phyloP scores from a whole-genome alignment of 2,329 filamentous ascomycete species.

The Ceratocystis alfenasii region DNA sequence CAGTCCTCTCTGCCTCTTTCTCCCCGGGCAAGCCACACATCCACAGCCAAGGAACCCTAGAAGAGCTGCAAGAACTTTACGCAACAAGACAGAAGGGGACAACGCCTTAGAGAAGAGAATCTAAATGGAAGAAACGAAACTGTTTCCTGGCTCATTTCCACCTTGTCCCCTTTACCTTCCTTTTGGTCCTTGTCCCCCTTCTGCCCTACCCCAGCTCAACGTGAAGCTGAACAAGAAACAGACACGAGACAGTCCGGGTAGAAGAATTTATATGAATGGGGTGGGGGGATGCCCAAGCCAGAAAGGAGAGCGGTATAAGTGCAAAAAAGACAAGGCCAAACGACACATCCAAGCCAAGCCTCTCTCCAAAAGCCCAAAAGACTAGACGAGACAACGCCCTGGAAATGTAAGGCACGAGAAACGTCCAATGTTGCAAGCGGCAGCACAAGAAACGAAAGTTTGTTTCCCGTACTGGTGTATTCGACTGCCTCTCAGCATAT shows the following conservation, averaged over 20 bases:
- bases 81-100: not conserved
- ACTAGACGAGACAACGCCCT: not conserved
- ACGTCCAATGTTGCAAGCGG: not conserved
- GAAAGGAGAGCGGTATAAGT: not conserved
- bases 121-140: not conserved
- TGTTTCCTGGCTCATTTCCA: slow-evolving; percentile 6
- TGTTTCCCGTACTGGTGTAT: no score
- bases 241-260: slow-evolving; percentile 2
- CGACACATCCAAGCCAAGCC: not conserved
- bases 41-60: not conserved
- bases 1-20: no score
- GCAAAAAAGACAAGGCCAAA: not conserved
- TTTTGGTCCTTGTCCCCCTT: not conserved
- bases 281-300: not conserved
- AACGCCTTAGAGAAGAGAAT: not conserved
- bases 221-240: slow-evolving; percentile 8
- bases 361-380: not conserved
- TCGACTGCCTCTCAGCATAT: no score
- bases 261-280: not conserved
- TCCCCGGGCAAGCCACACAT: not conserved
- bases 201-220: not conserved
- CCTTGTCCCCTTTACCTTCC: not conserved
- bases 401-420: not conserved
- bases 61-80: not conserved
- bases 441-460: no score